These are phyloP conservation scores for Ehretia macrophylla DNA, from an alignment of 257 asterid genomes.

Conservation along the genomic window DNA sequence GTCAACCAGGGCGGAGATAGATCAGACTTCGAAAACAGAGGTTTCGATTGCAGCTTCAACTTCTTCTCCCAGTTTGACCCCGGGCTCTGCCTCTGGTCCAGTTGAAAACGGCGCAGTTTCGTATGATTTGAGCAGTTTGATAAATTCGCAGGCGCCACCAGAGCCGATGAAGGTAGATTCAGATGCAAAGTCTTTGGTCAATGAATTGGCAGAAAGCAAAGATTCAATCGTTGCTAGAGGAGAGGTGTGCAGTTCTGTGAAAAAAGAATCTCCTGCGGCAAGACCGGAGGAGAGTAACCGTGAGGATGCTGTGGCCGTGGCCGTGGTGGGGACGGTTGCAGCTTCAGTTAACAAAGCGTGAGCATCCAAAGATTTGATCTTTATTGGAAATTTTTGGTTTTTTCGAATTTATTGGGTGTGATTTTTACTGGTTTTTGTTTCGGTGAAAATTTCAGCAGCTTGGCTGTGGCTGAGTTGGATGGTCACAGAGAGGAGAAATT, in stretches of 20 bases:
- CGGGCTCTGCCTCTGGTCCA: conserved; percentile 25
- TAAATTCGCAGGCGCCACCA: conserved; percentile 29
- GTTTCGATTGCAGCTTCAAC: background rate
- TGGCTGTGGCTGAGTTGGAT: conserved; percentile 31
- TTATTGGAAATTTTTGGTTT: background rate
- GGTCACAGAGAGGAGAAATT: conserved; percentile 62
- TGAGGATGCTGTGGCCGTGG: conserved; percentile 37
- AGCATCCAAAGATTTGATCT: conserved; percentile 26
- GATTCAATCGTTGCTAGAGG: conserved; percentile 28
- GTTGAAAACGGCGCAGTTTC: conserved; percentile 34
- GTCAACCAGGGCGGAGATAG: conserved; percentile 31
- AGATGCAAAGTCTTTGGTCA: conserved; percentile 33
- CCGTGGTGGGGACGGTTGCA: conserved; percentile 24
- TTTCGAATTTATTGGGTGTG: conserved; percentile 9
- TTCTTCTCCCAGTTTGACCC: conserved; percentile 32
- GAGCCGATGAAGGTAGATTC: conserved; percentile 32
- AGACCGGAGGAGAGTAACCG: conserved; percentile 34
- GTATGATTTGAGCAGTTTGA: conserved; percentile 33
- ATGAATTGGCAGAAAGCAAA: conserved; percentile 30
- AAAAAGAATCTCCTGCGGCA: conserved; percentile 39
- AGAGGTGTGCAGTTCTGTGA: conserved; percentile 46
- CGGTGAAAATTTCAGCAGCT: conserved; percentile 35
- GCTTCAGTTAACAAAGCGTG: conserved; percentile 42
- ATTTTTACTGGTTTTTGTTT: conserved; percentile 3
- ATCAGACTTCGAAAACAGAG: conserved; percentile 55